Percentiles rank a stretch among this genome's conserved stretches.
phyloP scores from a whole-genome alignment of 805 yeast species.

The Jamesozyma jinghongensis region DNA sequence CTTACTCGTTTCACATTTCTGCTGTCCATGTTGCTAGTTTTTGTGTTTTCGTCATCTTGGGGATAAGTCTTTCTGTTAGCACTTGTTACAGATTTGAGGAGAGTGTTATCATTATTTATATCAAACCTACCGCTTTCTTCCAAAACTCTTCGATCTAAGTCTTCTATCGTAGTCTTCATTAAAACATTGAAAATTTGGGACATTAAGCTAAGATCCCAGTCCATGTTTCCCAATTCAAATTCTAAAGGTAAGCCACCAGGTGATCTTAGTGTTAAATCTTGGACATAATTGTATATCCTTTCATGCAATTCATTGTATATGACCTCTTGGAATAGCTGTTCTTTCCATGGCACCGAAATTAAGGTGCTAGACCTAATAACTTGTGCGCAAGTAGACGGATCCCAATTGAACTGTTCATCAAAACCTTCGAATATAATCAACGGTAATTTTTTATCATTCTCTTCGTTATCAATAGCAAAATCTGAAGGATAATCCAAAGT shows the following conservation, averaged over 20 bases:
- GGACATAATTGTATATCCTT: conserved; percentile 2
- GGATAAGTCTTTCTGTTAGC: too few relatives aligned
- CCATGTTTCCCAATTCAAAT: conserved; percentile 6
- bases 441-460: conserved; percentile 2
- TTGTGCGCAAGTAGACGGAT: conserved; percentile 8
- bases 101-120: too few relatives aligned
- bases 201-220: conserved; percentile 4
- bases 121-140: too few relatives aligned
- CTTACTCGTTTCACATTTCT: too few relatives aligned
- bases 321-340: conserved; percentile 11
- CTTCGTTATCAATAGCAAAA: neutral
- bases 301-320: conserved; percentile 6
- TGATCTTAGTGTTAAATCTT: conserved; percentile 7
- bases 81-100: too few relatives aligned
- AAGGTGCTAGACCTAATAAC: conserved; percentile 9
- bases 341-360: conserved; percentile 19
- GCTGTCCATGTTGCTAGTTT: too few relatives aligned
- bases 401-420: conserved; percentile 17
- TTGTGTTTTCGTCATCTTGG: too few relatives aligned
- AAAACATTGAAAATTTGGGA: neutral
- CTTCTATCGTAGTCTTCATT: neutral
- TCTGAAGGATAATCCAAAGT: neutral
- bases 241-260: conserved; percentile 8
- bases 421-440: conserved; percentile 19
- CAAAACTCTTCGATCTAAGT: neutral